These are phyloP conservation scores for Raddia guianensis DNA, from an alignment of 176 grass and related monocot species.

Conservation along the genomic window DNA sequence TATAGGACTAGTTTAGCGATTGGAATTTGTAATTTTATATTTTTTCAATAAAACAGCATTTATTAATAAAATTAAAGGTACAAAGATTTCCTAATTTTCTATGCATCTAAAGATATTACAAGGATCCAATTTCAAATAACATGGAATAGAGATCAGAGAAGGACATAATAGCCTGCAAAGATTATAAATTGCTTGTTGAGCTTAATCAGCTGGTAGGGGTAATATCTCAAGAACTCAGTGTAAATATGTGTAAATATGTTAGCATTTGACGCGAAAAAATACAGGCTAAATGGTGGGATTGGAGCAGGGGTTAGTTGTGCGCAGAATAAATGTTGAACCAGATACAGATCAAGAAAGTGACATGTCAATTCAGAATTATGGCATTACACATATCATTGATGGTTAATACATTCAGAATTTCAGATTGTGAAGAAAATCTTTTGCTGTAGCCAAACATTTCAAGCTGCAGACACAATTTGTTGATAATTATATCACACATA, in stretches of 20 bases:
- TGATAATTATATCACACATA: slow-evolving; percentile 12
- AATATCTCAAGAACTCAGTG: not conserved
- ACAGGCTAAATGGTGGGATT: slow-evolving; percentile 28
- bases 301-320: not conserved
- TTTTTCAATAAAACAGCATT: not conserved
- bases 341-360: slow-evolving; percentile 8
- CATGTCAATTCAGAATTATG: slow-evolving; percentile 16
- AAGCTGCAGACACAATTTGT: not conserved
- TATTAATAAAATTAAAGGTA: not conserved
- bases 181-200: not conserved
- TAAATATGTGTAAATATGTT: not conserved
- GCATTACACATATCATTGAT: not conserved
- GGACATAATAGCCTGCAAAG: not conserved
- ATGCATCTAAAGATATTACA: not conserved
- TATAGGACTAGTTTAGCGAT: not conserved
- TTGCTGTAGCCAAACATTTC: not conserved
- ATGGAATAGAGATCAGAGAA: not conserved
- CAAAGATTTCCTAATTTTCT: not conserved
- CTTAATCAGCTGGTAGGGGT: slow-evolving; percentile 16
- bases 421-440: slow-evolving; percentile 10
- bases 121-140: slow-evolving; percentile 1
- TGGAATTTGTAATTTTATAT: not conserved
- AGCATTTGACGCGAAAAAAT: slow-evolving; percentile 18
- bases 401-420: slow-evolving; percentile 32
- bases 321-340: not conserved